phyloP scores from a whole-genome alignment of 768 basidiomycete genomes.

The Podaxis carcinomalis region DNA sequence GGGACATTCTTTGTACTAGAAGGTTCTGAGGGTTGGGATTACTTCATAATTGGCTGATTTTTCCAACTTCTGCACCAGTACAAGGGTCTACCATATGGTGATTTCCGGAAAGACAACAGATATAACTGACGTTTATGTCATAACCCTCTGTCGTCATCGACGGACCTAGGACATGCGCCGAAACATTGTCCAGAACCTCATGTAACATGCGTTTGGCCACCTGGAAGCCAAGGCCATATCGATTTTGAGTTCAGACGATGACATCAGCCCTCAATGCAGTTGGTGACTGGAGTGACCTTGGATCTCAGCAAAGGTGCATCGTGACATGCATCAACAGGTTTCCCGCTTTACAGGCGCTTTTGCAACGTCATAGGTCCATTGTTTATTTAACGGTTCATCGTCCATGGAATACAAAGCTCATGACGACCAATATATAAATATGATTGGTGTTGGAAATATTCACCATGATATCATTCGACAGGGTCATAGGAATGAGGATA shows the following conservation, averaged over 20 bases:
- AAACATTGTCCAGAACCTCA: background rate
- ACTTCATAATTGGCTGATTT: background rate
- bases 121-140: background rate
- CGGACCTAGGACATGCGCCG: background rate
- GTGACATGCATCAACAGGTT: background rate
- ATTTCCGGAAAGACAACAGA: background rate
- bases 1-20: background rate
- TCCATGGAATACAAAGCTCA: constrained; percentile 9
- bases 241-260: background rate
- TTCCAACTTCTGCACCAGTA: background rate
- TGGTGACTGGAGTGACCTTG: background rate
- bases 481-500: constrained; percentile 1
- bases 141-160: background rate
- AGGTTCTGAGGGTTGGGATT: background rate
- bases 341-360: background rate
- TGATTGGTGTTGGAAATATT: background rate
- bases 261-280: background rate
- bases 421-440: background rate
- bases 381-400: background rate
- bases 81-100: background rate
- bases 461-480: constrained; percentile 7
- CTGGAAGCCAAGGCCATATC: background rate
- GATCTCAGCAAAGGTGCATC: background rate
- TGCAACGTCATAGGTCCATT: constrained; percentile 4
- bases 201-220: background rate